A percentile compares a stretch with the other conserved stretches of the same genome.
phyloP scores from a whole-genome alignment of 352 stramenopile genomes.

The Halophytophthora polymorphica region DNA sequence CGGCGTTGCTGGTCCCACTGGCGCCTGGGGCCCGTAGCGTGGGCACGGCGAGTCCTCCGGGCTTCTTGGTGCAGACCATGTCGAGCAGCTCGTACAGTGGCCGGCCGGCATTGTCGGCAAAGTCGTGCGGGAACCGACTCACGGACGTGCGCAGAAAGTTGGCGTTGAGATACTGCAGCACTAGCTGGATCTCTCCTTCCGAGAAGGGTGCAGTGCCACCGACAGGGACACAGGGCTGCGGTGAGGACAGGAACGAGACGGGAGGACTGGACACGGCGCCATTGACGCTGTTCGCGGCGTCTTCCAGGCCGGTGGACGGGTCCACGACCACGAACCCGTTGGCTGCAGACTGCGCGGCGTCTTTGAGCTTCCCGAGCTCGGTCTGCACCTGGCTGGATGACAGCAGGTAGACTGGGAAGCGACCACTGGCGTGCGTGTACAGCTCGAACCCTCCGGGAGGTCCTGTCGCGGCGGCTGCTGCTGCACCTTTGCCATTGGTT shows the following conservation, averaged over 20 bases:
- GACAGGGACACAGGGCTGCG: background rate
- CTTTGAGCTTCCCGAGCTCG: conserved; percentile 34
- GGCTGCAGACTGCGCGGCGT: background rate
- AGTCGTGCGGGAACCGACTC: conserved; percentile 67
- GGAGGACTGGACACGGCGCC: background rate
- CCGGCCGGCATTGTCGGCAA: conserved; percentile 73
- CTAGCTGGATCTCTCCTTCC: conserved; percentile 50
- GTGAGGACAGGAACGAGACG: background rate
- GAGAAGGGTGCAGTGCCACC: conserved; percentile 13
- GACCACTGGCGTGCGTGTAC: conserved; percentile 47
- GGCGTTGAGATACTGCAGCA: conserved; percentile 84
- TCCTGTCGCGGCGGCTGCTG: conserved; percentile 3
- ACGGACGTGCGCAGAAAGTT: conserved; percentile 77
- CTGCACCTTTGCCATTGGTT: conserved; percentile 2
- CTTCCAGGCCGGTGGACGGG: conserved; percentile 16
- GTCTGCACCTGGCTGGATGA: conserved; percentile 37
- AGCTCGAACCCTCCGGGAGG: conserved; percentile 22
- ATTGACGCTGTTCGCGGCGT: conserved; percentile 12
- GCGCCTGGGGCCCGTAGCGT: conserved; percentile 17
- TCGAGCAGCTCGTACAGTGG: conserved; percentile 89
- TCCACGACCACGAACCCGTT: conserved; percentile 56
- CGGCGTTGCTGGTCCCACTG: background rate
- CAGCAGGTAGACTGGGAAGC: conserved; percentile 63
- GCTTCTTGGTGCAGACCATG: conserved; percentile 85
- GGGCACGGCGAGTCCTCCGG: conserved; percentile 30